Evolutionary conservation across 2,329 filamentous ascomycete species (phyloP), one percentile per base, ranked within the genome.

Genomic region (Penicillium nordicum): DNA sequence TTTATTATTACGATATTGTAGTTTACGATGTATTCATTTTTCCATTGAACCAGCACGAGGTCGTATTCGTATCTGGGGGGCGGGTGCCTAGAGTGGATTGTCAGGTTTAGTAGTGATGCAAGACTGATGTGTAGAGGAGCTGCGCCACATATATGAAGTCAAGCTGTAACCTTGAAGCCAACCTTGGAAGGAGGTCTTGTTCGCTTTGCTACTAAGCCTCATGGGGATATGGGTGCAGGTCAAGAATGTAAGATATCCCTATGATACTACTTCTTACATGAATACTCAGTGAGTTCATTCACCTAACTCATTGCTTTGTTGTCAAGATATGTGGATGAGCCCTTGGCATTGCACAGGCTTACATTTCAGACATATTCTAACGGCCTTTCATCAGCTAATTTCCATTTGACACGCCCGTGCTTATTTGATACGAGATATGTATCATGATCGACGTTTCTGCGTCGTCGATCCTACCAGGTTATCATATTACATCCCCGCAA

Each of bases 61-160:
- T 30, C 52, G 52, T 50, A 55, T 50, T 50, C 52, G 52, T 55
- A 41, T 50, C 44, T 6, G 18, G 51, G 41, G 40, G 43, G 43
- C 21, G 51, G 36, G 18, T 49, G 52, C 44, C 45, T 54, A 36
- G 36, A 48, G 51, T 53, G 51, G 50, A 14, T 47, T 14, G 21
- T 47, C 12, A 16, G 25, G 42, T 36, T 51, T 44, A 36, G 18
- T 23, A 37, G 16, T 50, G 45, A 43, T 50, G 52, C 37, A 49
- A 53, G 36, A 43, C 50, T 53, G 43, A 51, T 48, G 51, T 53
- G 18, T 23, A n/a, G 36, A 47, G 27, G 27, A 47, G 36, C 52
- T 54, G 52, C 52, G 52, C 52, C 52, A 54, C 52, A 50, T 21
- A 49, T 29, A 49, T 49, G 36, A 53, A 36, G 45, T 54, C 30